Evolutionary conservation across 1,139 yeast species (phyloP), one percentile per base, ranked within the genome.

Genomic region (Martiniozyma asiatica): DNA sequence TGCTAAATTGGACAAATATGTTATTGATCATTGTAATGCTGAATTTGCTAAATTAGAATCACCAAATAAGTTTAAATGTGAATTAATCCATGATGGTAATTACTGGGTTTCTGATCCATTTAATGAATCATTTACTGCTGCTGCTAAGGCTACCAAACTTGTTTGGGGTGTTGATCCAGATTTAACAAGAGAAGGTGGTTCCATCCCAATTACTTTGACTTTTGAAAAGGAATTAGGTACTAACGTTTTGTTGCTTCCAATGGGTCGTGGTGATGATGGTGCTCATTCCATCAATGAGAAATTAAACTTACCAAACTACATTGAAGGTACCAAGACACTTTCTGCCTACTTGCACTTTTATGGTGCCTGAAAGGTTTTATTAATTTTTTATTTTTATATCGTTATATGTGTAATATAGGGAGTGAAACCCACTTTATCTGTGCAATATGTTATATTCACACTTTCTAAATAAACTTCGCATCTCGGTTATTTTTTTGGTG

Each of bases 181-280:
- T 58, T 73, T 82, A 54, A 92, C 98, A 34, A 78, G 98, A 63
- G 98, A 89, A 62, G 97, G 98, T 51, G 98, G 98, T 20, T 85
- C 96, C 4, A 89, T 89, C 50, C 98, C 98, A 44, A 85, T 89
- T 53, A 87, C 98, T 24, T 62, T 89, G 45, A 76, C 94, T 29
- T 89, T 89, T 60, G 94, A 89, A 63, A 67, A 84, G 48, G 74
- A 76, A 51, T 69, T 89, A 50, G 76, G 80, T 47, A 80, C 93
- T 24, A 77, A 76, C 43, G 97, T 87, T 21, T 66, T 89, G 42
- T 65, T 89, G 50, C 69, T 89, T 47, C 98, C 98, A 42, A 81
- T 89, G 81, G 98, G 98, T 44, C 78, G 94, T 59, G 98, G 97
- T 47, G 97, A 89, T 53, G 99, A 92, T 50, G 98, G 98, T 45